Conservation (phyloP, 139 green algal species). For the Deuterostichococcus epilithicus region DNA sequence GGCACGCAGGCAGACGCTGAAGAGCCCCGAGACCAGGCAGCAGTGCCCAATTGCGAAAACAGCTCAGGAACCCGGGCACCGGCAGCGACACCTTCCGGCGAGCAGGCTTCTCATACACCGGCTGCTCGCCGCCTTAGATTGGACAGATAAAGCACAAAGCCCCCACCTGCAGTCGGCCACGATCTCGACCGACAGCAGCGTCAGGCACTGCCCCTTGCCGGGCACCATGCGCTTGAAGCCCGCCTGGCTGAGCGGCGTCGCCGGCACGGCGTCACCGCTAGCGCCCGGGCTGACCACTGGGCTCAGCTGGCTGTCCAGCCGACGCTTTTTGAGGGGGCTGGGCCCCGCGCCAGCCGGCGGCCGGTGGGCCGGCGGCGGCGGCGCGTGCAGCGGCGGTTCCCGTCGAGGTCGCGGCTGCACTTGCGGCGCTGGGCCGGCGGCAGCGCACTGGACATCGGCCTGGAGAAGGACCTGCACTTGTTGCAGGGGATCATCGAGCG, state of each 20-base stretch:
- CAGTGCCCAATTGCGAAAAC: not conserved
- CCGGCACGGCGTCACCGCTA: constrained; percentile 3
- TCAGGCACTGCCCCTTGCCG: constrained; percentile 70
- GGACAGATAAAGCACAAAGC: not conserved
- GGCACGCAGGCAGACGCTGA: too few species aligned
- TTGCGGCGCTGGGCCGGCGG: too few species aligned
- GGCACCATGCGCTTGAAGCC: constrained; percentile 61
- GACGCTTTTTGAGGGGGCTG: not conserved
- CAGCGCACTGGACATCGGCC: too few species aligned
- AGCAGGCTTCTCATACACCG: too few species aligned
- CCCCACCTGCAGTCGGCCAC: constrained; percentile 55
- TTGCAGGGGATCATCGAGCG: too few species aligned
- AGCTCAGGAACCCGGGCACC: not conserved
- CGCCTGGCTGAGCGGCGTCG: constrained; percentile 70
- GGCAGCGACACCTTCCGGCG: not conserved
- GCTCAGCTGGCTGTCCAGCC: constrained; percentile 33
- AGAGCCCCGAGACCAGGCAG: too few species aligned
- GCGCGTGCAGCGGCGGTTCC: not conserved
- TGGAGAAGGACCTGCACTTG: too few species aligned
- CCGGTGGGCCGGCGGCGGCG: not conserved
- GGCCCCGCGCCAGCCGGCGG: not conserved
- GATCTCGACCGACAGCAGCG: constrained; percentile 76
- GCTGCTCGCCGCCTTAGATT: too few species aligned
- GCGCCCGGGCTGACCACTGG: constrained; percentile 8
- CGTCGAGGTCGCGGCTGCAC: too few species aligned